Base-by-base conservation (phyloP, 805 yeast species). In the Wickerhamomyces strasburgensis region DNA sequence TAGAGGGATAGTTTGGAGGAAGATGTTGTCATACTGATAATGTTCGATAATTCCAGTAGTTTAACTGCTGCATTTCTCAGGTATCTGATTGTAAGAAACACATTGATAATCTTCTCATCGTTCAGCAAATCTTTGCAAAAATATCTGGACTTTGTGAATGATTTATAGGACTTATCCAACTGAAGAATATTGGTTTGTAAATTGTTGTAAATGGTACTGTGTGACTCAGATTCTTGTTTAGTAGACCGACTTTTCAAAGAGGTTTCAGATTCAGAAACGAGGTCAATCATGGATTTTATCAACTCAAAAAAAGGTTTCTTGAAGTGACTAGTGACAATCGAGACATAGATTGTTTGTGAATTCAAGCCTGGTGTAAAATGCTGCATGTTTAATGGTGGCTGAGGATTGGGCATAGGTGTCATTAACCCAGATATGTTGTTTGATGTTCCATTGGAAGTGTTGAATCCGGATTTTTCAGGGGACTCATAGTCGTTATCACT, bases 81-180 rank as follows among this genome's bases (percentile, higher is more conserved):
- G 34, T 67, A 68, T 40, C 70, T 55, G 4, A 70, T 38, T 33
- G 64, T 62, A 13, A 70, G 44, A 42, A 70, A 64, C 16, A 65
- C 58, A 31, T 64, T 59, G 23, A 63, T 62, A 15, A 61, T 56
- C 5, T 62, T 58, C 19, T 60, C 60, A 37, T 62, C 62, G 3
- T 48, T 47, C 14, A 65, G 38, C 11, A 67, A 43, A 5, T 62
- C 68, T 28, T 60, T 54, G 16, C 58, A 46, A 35, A 64, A 67
- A 37, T 58, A 49, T 8, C 58, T 57, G 1, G 69, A 53, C 34
- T 54, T 57, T 2, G 65, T 59, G 39, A 67, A 67, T 3, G 46
- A 46, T 31, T 52, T 61, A 37, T 67, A 67, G 2, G 61, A 44
- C 3, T 46, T 32, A 41, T 67, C 72, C 11, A 67, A 27, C 5